Evolutionary conservation across 805 yeast species (phyloP).

Genomic region (Candida awuae): DNA sequence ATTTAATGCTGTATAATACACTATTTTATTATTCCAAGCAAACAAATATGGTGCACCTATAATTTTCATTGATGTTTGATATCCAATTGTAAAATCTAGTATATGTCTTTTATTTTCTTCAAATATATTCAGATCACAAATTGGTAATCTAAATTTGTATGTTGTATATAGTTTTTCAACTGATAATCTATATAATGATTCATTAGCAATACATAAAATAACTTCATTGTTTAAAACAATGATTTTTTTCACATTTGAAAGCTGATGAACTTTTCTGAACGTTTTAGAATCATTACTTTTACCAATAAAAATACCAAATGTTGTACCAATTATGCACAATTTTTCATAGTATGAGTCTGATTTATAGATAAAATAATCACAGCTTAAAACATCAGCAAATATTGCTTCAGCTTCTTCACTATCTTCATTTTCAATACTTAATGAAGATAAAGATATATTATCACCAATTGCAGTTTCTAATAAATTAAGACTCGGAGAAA

Average conservation of each 20-base stretch:
- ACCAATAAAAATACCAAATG: conserved; percentile 55
- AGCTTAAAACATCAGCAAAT: conserved; percentile 5
- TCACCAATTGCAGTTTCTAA: not conserved
- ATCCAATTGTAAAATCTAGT: conserved; percentile 58
- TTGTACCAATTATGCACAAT: conserved; percentile 52
- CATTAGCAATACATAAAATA: conserved; percentile 51
- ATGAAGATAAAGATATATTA: not conserved
- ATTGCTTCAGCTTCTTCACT: conserved; percentile 2
- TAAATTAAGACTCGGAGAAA: conserved; percentile 3
- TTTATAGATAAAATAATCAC: conserved; percentile 11
- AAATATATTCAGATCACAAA: conserved; percentile 26
- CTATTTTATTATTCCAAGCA: conserved; percentile 46
- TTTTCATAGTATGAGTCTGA: conserved; percentile 3
- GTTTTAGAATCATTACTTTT: conserved; percentile 30
- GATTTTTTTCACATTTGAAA: conserved; percentile 47
- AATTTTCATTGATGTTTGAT: conserved; percentile 53
- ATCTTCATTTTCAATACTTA: not conserved
- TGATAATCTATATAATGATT: conserved; percentile 51
- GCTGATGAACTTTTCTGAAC: conserved; percentile 55
- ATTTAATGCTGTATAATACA: conserved; percentile 27
- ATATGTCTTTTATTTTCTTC: conserved; percentile 34
- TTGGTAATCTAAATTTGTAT: conserved; percentile 40
- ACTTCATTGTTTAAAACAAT: conserved; percentile 51
- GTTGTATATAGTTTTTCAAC: conserved; percentile 56
- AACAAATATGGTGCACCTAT: conserved; percentile 28